A percentile compares a stretch with the other conserved stretches of the same genome.
Evolutionary conservation across 2,329 filamentous ascomycete species (phyloP).

Genomic region (Fusarium chaquense): DNA sequence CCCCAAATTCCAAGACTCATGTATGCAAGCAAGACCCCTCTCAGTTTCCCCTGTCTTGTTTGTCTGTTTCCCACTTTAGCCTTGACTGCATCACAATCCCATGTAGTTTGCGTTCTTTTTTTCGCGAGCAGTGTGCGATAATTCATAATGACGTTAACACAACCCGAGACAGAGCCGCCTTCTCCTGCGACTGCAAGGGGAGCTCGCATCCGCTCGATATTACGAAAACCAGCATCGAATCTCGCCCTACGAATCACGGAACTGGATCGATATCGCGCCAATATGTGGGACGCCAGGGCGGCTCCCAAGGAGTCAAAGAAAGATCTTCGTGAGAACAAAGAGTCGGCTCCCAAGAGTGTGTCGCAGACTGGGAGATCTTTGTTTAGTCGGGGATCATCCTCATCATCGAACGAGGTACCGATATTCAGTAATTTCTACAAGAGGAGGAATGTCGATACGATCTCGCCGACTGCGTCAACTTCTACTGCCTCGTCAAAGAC

Average conservation of each 20-base stretch:
- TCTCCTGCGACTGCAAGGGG: not conserved
- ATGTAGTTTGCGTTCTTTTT: not conserved
- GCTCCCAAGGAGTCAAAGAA: constrained; percentile 33
- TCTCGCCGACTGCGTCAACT: constrained; percentile 5
- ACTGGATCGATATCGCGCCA: constrained; percentile 18
- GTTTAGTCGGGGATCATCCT: constrained; percentile 26
- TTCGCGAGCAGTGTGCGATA: not conserved
- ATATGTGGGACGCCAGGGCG: constrained; percentile 42
- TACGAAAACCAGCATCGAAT: constrained; percentile 27
- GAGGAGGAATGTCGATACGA: not conserved
- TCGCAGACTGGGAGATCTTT: constrained; percentile 11
- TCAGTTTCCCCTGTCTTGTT: not conserved
- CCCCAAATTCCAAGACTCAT: not conserved
- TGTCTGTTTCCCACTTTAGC: not conserved
- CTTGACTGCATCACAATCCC: not conserved
- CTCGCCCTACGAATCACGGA: constrained; percentile 13
- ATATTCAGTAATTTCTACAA: not conserved
- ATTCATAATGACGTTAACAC: constrained; percentile 17
- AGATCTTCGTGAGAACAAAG: constrained; percentile 38
- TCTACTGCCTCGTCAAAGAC: constrained; percentile 10
- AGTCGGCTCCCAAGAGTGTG: not conserved
- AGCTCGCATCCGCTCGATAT: constrained; percentile 10
- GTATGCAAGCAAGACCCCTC: not conserved
- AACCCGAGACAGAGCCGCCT: not conserved
- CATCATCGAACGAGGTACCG: constrained; percentile 10